These are phyloP conservation scores for Corymbia calophylla DNA, from an alignment of 441 rosid species.

Conservation along the genomic window DNA sequence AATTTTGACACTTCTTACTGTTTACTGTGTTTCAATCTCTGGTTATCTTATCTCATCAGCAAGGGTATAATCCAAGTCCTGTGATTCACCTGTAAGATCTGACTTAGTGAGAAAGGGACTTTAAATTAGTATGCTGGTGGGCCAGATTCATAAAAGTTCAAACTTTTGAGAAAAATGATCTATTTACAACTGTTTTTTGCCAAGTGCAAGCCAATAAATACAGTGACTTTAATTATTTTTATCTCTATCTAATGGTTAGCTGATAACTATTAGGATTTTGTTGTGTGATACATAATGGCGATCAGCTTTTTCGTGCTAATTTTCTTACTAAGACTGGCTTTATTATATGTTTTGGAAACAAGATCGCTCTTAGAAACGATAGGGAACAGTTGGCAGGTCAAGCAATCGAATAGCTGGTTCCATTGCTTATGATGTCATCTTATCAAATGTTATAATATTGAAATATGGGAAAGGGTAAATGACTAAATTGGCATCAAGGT, in stretches of 20 bases:
- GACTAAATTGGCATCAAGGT: background rate
- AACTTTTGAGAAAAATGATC: background rate
- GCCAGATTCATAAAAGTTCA: background rate
- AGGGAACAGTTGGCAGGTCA: background rate
- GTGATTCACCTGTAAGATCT: background rate
- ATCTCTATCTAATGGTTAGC: background rate
- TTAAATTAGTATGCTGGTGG: background rate
- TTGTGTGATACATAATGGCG: background rate
- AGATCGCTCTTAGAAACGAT: background rate
- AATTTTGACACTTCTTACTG: background rate
- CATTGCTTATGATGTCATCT: background rate
- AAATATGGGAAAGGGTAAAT: background rate
- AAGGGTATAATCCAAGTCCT: background rate
- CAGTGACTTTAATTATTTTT: background rate
- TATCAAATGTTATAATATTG: background rate
- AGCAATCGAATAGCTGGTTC: background rate
- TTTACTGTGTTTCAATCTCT: background rate
- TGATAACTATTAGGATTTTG: background rate
- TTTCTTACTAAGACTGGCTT: background rate
- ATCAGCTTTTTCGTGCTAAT: background rate
- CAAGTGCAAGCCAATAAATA: background rate
- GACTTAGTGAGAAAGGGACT: background rate
- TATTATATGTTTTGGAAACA: background rate
- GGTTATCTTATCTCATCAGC: background rate
- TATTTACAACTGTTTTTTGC: background rate